Evolutionary conservation across 129 eudicot species (phyloP).

Genomic region (carrot (Daucus carota)): DNA sequence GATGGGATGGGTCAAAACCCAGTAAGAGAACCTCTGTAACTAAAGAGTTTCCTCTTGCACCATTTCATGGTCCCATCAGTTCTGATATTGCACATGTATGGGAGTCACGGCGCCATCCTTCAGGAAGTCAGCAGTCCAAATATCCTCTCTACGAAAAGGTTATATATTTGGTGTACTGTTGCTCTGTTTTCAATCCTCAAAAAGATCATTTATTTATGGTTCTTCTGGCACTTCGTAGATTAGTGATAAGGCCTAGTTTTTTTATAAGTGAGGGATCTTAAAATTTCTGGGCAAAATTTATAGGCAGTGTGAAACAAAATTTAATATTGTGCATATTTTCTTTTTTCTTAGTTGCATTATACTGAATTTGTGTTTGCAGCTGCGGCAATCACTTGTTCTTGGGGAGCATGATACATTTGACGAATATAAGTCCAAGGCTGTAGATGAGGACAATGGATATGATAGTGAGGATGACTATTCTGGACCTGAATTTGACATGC

Average conservation of each 20-base stretch:
- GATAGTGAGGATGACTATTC: conserved; percentile 46
- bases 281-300: neutral
- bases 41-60: conserved; percentile 76
- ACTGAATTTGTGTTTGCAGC: conserved; percentile 44
- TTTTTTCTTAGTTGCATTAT: conserved; percentile 1
- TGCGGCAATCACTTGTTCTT: conserved; percentile 69
- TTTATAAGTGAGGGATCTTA: neutral
- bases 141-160: conserved; percentile 81
- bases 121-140: conserved; percentile 29
- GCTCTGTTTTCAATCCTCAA: neutral
- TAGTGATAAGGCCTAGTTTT: neutral
- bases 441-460: conserved; percentile 37
- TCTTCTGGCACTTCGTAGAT: neutral
- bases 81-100: conserved; percentile 55
- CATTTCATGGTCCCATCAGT: conserved; percentile 60
- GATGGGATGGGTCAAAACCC: conserved; percentile 26
- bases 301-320: neutral
- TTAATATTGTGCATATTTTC: neutral
- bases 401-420: conserved; percentile 34
- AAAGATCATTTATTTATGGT: neutral
- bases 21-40: conserved; percentile 27
- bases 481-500: conserved; percentile 52
- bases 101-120: conserved; percentile 38
- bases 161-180: conserved; percentile 12
- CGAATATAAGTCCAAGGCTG: conserved; percentile 17